Evolutionary conservation across 108 stramenopile genomes (phyloP).

Genomic region (Aurantiochytrium sp.): DNA sequence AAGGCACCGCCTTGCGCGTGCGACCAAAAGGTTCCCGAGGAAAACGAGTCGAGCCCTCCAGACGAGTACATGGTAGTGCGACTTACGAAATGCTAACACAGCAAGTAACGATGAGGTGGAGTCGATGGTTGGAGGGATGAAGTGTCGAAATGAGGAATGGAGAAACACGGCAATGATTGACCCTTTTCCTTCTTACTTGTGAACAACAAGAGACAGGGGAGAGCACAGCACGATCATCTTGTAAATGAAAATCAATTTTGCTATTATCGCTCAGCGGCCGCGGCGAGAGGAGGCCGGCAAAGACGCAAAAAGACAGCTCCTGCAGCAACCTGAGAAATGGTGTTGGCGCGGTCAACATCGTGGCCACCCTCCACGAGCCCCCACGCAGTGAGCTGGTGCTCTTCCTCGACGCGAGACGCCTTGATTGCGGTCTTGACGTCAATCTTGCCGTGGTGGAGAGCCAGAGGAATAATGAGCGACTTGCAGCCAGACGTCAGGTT

Average conservation of each 20-base stretch:
- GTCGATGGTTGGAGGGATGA: too few species aligned
- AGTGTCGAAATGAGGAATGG: too few species aligned
- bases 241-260: too few species aligned
- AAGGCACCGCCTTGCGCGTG: neutral
- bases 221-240: too few species aligned
- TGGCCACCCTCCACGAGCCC: conserved; percentile 97
- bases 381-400: conserved; percentile 88
- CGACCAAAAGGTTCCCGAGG: neutral
- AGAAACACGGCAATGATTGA: too few species aligned
- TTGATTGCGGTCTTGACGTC: conserved; percentile 54
- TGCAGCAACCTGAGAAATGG: conserved; percentile 22
- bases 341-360: conserved; percentile 47
- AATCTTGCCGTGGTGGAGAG: neutral
- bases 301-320: conserved; percentile 33
- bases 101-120: too few species aligned
- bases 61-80: neutral
- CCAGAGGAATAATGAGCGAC: neutral
- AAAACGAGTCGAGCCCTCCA: neutral
- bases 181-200: too few species aligned
- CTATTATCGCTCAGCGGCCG: neutral
- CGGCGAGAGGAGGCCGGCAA: neutral
- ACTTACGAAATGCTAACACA: neutral
- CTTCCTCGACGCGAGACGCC: conserved; percentile 89
- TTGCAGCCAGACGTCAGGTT: neutral
- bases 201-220: too few species aligned